Conservation (phyloP, 805 yeast genomes). For the Hanseniaspora lindneri region DNA sequence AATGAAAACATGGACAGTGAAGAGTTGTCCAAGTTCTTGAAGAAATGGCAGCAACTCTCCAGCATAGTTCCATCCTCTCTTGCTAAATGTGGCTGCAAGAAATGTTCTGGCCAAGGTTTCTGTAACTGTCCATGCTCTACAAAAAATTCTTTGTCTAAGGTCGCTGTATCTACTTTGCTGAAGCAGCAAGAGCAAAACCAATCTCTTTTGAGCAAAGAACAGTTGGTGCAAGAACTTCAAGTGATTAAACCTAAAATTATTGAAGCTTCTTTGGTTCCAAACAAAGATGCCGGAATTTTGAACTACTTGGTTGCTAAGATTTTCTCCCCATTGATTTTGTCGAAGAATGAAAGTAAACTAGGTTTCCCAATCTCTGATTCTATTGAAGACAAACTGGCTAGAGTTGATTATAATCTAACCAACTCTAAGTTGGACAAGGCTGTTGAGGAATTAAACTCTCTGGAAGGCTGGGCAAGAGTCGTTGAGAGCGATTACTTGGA, state of each 20-base stretch:
- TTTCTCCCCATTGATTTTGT: conserved; percentile 62
- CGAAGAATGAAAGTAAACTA: conserved; percentile 51
- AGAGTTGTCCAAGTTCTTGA: conserved; percentile 32
- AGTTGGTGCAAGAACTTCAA: conserved; percentile 69
- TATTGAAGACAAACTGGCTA: conserved; percentile 76
- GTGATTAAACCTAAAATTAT: conserved; percentile 74
- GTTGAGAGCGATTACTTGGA: conserved; percentile 85
- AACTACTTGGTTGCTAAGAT: conserved; percentile 77
- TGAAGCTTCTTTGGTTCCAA: conserved; percentile 73
- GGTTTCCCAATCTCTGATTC: conserved; percentile 62
- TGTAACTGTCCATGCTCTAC: conserved; percentile 20
- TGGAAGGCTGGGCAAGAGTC: conserved; percentile 87
- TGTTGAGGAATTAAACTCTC: conserved; percentile 77
- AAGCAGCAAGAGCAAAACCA: conserved; percentile 31
- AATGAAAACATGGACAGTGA: conserved; percentile 19
- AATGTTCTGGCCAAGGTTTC: conserved; percentile 17
- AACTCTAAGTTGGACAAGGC: conserved; percentile 76
- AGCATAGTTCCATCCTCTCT: conserved; percentile 23
- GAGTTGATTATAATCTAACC: conserved; percentile 63
- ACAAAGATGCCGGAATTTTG: conserved; percentile 83
- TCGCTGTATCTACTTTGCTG: conserved; percentile 39
- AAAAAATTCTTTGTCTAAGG: conserved; percentile 25
- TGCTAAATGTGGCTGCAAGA: conserved; percentile 20
- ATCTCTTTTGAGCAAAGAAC: conserved; percentile 66
- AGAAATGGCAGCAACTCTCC: conserved; percentile 21